Evolutionary conservation across 2,329 filamentous ascomycete species (phyloP).

Genomic region (Exserohilum turcica): DNA sequence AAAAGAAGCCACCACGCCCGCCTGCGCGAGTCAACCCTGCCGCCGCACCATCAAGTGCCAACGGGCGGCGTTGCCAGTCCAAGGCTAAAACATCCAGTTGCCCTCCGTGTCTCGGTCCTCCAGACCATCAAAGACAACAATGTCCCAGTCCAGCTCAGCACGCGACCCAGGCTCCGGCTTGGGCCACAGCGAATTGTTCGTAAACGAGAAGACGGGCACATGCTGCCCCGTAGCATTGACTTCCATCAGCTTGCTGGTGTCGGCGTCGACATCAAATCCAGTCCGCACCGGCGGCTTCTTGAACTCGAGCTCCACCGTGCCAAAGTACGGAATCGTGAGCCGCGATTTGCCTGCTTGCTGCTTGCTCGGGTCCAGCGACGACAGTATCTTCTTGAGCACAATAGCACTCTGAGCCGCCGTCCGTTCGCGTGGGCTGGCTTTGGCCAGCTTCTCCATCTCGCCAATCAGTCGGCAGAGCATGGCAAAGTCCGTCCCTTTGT

Average conservation of each 20-base stretch:
- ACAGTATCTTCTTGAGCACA: constrained; percentile 44
- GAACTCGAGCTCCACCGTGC: constrained; percentile 39
- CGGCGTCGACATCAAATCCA: constrained; percentile 39
- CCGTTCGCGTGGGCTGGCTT: constrained; percentile 39
- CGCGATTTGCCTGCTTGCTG: constrained; percentile 26
- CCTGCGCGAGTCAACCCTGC: background rate
- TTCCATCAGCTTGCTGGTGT: constrained; percentile 35
- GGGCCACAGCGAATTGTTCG: constrained; percentile 43
- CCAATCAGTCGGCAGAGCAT: constrained; percentile 44
- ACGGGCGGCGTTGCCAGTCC: no score
- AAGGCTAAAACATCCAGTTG: constrained; percentile 37
- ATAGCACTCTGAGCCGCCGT: constrained; percentile 40
- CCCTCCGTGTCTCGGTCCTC: constrained; percentile 42
- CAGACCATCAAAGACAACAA: constrained; percentile 44
- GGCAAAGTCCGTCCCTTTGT: constrained; percentile 43
- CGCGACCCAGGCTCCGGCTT: constrained; percentile 18
- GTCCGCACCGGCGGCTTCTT: constrained; percentile 36
- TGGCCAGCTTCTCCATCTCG: constrained; percentile 45
- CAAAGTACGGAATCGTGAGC: constrained; percentile 43
- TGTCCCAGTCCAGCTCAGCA: constrained; percentile 37
- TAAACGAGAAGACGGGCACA: constrained; percentile 43
- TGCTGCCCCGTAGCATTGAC: constrained; percentile 29
- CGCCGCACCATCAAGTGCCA: background rate
- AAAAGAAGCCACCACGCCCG: no score
- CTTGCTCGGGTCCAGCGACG: constrained; percentile 37